Base-by-base conservation (phyloP, 371 early-diverging fungal genomes). In the Nematocida ironsii region DNA sequence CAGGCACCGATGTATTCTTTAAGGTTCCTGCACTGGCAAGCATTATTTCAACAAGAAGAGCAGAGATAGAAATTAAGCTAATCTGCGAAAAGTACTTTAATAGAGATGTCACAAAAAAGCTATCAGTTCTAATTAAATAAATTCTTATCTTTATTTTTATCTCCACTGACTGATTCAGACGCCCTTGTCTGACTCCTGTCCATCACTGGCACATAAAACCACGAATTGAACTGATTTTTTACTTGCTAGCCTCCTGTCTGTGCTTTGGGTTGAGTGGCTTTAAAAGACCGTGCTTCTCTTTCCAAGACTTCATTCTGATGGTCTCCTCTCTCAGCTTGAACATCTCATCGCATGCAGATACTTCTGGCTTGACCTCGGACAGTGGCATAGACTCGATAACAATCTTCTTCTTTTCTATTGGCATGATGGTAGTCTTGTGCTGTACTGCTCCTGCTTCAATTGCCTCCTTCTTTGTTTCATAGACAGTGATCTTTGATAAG, bases 401-500 rank as follows among this genome's bases (percentile, higher is more conserved):
- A 7, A 75, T 73, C 18, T 25, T 55, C 5, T 56, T 72, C 60
- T 82, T 83, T 11, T 47, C 52, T 3, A 84, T 7, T 27, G 86
- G 86, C 84, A 88, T 83, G 55, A 88, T 86, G n/a, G 45, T 64
- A 45, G 83, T 75, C 57, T 40, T 82, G 73, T 76, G 72, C 64
- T 84, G 86, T 60, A 71, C 72, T 33, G 80, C 84, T 13, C 80
- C 83, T 45, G 62, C 68, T 44, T 62, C 84, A 39, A 55, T 82
- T 13, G 86, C 88, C 57, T 86, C 86, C 48, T 62, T 68, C 1
- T 40, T 58, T n/a, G 47, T 73, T 25, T 84, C 80, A 66, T 82
- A 86, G 52, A 86, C 72, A 5, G 82, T 84, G 5, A 85, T 56
- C 68, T 84, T 84, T 23, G 75, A 67, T 5, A 92, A 90, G 92